Base-by-base conservation (phyloP, 495 filamentous ascomycete genomes). In the Tuber calosporum region DNA sequence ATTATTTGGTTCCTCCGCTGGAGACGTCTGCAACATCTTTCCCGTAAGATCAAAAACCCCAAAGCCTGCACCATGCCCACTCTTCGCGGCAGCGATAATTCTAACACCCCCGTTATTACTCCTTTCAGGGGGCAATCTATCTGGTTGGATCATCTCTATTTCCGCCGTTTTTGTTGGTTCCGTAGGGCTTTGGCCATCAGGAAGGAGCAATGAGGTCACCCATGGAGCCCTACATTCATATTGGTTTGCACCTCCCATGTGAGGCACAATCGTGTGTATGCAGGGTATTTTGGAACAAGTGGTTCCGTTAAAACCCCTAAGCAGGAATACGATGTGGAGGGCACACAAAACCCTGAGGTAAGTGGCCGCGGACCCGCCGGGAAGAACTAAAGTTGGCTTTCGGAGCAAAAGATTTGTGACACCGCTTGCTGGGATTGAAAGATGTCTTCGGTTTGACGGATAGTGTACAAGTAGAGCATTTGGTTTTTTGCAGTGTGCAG, bases 91-190 rank as follows among this genome's bases (percentile, higher is more conserved):
- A 0, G 81, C 82, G 40, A 84, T 83, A 37, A 83, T 82, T 43
- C 82, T 80, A 7, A 81, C 82, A 41, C 48, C 66, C 30, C 39
- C 67, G 5, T 68, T 72, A 9, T 71, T 73, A 22, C 75, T 67
- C 17, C 70, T 70, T 62, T 73, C 78, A 22, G 82, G n/a, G 82
- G 2, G 82, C 81, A 37, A 84, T 80, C 82, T 81, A 84, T 40
- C 83, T 81, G 11, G 81, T 81, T 4, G 83, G 82, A 69, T 84
- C 83, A 67, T 83, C 82, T 3, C 82, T 79, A 69, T 83, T 82
- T 13, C 71, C 77, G 9, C 82, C 82, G 40, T 79, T 81, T 38
- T 79, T 76, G 37, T 82, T 81, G 2, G 83, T 83, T 67, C 82
- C 82, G 37, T 74, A 76, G 26, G 73, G 81, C 74, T 69, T 80